phyloP scores from a whole-genome alignment of 768 basidiomycete genomes.

The Agaricus blazei region DNA sequence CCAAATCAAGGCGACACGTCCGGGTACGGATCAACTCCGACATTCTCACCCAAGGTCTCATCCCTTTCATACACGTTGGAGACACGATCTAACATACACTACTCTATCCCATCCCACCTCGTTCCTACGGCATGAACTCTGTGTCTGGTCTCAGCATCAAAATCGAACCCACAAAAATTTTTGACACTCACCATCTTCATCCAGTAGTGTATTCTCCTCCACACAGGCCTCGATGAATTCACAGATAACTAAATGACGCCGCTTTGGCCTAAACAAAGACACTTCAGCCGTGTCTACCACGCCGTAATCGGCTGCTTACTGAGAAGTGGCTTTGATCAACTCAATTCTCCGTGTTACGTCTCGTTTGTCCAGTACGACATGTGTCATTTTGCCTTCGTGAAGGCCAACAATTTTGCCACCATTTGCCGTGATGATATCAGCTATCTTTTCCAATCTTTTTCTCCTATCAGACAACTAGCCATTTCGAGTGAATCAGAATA shows the following conservation, averaged over 20 bases:
- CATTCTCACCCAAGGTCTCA: conserved; percentile 6
- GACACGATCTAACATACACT: conserved; percentile 1
- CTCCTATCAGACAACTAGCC: conserved; percentile 8
- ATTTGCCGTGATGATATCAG: conserved; percentile 51
- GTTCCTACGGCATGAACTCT: conserved; percentile 22
- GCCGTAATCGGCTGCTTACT: conserved; percentile 38
- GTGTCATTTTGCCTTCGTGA: conserved; percentile 76
- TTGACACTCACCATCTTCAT: conserved; percentile 69
- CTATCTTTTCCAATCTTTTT: conserved; percentile 51
- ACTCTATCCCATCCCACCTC: neutral
- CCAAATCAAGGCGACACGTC: conserved; percentile 8
- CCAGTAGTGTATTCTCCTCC: conserved; percentile 77
- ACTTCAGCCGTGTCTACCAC: conserved; percentile 6
- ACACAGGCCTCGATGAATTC: conserved; percentile 76
- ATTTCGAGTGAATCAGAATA: neutral
- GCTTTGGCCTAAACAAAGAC: conserved; percentile 58
- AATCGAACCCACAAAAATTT: neutral
- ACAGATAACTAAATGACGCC: conserved; percentile 69
- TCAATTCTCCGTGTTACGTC: conserved; percentile 70
- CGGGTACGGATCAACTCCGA: conserved; percentile 12
- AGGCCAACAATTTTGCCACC: conserved; percentile 73
- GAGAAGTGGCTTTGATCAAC: conserved; percentile 65
- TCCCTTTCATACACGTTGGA: conserved; percentile 8
- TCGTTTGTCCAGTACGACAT: conserved; percentile 79
- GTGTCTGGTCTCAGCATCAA: conserved; percentile 1